Evolutionary conservation across 2,329 filamentous ascomycete genomes (phyloP).

Genomic region (Tolypocladium tropicale): DNA sequence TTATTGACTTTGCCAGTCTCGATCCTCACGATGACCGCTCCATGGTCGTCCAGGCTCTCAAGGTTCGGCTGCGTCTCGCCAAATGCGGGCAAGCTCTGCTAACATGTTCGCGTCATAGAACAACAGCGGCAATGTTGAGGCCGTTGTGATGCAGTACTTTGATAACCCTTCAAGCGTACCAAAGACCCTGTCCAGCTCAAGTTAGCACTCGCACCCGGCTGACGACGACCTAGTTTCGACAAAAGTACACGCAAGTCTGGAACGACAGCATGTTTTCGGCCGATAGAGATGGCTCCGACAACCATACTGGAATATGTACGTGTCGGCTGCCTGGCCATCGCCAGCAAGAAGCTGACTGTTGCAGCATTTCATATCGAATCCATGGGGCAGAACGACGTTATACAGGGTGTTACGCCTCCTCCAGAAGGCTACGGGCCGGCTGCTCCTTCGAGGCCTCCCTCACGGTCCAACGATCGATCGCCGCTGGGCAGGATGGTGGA

Average conservation of each 20-base stretch:
- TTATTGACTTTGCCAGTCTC: constrained; percentile 32
- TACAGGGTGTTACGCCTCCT: constrained; percentile 32
- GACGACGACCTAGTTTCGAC: constrained; percentile 27
- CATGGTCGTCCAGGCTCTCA: constrained; percentile 30
- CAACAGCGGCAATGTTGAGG: constrained; percentile 34
- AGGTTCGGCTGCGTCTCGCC: constrained; percentile 16
- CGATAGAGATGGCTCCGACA: constrained; percentile 38
- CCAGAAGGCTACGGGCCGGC: constrained; percentile 28
- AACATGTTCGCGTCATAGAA: constrained; percentile 12
- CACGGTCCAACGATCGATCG: constrained; percentile 45
- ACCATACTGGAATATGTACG: constrained; percentile 35
- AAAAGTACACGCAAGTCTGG: constrained; percentile 39
- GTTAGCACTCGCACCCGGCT: not conserved
- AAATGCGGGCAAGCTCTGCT: not conserved
- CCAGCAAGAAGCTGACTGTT: constrained; percentile 10
- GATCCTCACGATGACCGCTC: constrained; percentile 23
- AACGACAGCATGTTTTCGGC: constrained; percentile 43
- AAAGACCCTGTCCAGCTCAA: not conserved
- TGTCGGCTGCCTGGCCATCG: not conserved
- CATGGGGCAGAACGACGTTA: constrained; percentile 31
- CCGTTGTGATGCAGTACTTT: constrained; percentile 42
- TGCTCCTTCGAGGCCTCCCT: constrained; percentile 52
- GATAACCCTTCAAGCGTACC: constrained; percentile 31
- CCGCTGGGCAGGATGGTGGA: constrained; percentile 43
- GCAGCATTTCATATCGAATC: constrained; percentile 48